Evolutionary conservation across 176 grass and related monocot genomes (phyloP).

Genomic region (Cocos nucifera): DNA sequence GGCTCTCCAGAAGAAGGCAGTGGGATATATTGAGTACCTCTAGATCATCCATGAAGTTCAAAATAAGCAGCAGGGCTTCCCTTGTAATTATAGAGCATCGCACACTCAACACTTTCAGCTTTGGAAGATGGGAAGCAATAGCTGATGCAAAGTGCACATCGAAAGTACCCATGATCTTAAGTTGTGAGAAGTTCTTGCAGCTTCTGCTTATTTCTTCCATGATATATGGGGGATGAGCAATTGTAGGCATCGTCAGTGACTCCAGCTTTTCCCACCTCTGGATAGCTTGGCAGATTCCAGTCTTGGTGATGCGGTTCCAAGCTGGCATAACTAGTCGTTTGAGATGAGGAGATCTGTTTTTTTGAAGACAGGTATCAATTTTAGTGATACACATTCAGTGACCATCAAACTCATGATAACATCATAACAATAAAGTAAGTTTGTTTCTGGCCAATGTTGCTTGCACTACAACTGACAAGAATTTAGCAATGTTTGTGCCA

Average conservation of each 20-base stretch:
- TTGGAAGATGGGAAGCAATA: slow-evolving; percentile 51
- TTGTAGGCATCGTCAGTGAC: slow-evolving; percentile 91
- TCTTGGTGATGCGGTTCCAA: slow-evolving; percentile 80
- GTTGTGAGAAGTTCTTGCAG: slow-evolving; percentile 81
- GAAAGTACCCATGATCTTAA: slow-evolving; percentile 91
- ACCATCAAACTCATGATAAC: too few relatives aligned
- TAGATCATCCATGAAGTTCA: slow-evolving; percentile 45
- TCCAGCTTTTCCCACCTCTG: slow-evolving; percentile 57
- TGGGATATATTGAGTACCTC: slow-evolving; percentile 93
- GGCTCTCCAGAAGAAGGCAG: slow-evolving; percentile 51
- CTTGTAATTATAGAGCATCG: slow-evolving; percentile 75
- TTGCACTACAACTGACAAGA: too few relatives aligned
- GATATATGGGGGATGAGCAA: slow-evolving; percentile 58
- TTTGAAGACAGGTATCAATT: slow-evolving; percentile 8
- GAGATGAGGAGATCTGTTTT: slow-evolving; percentile 63
- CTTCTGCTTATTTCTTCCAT: slow-evolving; percentile 73
- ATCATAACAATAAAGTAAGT: too few relatives aligned
- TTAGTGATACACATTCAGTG: too few relatives aligned
- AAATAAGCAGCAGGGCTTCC: slow-evolving; percentile 47
- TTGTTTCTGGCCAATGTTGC: too few relatives aligned
- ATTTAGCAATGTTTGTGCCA: too few relatives aligned
- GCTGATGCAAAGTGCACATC: slow-evolving; percentile 49
- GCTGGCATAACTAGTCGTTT: slow-evolving; percentile 89
- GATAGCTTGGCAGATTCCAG: slow-evolving; percentile 67
- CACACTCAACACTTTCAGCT: slow-evolving; percentile 76